Base-by-base conservation (phyloP, 2,329 filamentous ascomycete species). In the Zasmidium angulare region DNA sequence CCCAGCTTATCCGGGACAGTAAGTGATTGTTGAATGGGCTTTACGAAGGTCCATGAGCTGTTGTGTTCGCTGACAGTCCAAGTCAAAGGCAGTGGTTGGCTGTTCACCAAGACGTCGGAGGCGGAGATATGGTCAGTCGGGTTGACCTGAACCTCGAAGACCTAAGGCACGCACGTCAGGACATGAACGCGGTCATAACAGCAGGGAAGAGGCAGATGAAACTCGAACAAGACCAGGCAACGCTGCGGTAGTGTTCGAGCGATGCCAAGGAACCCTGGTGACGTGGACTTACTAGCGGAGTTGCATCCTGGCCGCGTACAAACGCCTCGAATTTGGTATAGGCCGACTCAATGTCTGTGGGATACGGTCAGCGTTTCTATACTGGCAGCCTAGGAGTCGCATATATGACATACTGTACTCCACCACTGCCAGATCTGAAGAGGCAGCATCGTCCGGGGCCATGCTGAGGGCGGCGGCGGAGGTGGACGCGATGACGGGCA, bases 81-180 rank as follows among this genome's bases (percentile, higher is more conserved):
- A 77, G 7, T 74, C 75, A 61, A 76, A 65, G 58, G 72, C 73
- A 62, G 77, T 75, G 46, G 75, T 75, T 74, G 62, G 57, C 74
- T 75, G 66, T 79, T 79, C 59, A 80, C 64, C 17, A 75, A 74
- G 61, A 79, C 68, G 71, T 79, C 77, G 43, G 74, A 72, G 55
- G 71, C 64, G n/a, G 72, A 72, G 66, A 73, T 66, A 57, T 76
- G 60, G 49, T 73, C 68, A 56, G 73, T 66, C 12, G 74, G 66
- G 60, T 76, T 71, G 56, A 75, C 73, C 64, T 71, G 71, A 59
- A 80, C 74, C 61, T 73, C 75, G 62, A 79, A 71, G 54, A 74
- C 69, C 78, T 80, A 58, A 63, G 65, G 59, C 61, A 61, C 29
- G 29, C 55, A 59, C 23, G 69, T 76, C 61, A 76, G 71, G 72